Conservation (phyloP, 2,329 filamentous ascomycete genomes). For the Xylariales sp. region DNA sequence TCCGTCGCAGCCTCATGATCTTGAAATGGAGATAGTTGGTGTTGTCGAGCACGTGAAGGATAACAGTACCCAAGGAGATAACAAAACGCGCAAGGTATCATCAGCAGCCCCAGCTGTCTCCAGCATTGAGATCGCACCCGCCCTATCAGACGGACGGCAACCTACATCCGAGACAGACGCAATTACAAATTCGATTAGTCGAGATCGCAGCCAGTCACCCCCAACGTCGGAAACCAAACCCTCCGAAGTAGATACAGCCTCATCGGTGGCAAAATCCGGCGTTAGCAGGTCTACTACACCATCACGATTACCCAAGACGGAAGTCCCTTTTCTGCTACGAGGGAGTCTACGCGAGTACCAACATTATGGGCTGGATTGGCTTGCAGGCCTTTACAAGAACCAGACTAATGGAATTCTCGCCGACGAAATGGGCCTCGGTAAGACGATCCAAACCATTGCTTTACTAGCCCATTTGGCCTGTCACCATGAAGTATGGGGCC, state of each 20-base stretch:
- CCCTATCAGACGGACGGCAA: constrained; percentile 47
- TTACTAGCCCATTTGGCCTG: constrained; percentile 92
- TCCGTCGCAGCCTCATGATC: constrained; percentile 40
- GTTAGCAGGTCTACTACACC: constrained; percentile 53
- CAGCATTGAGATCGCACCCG: constrained; percentile 44
- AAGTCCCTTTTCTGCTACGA: constrained; percentile 83
- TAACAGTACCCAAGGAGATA: constrained; percentile 19
- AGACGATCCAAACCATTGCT: constrained; percentile 98
- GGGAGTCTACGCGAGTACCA: constrained; percentile 95
- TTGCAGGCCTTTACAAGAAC: constrained; percentile 90
- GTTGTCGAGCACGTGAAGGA: constrained; percentile 41
- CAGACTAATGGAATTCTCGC: constrained; percentile 96
- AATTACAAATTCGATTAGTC: constrained; percentile 57
- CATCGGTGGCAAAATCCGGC: constrained; percentile 53
- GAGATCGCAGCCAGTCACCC: constrained; percentile 60
- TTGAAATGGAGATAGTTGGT: constrained; percentile 44
- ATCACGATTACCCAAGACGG: constrained; percentile 67
- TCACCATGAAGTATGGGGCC: constrained; percentile 91
- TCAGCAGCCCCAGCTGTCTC: constrained; percentile 31
- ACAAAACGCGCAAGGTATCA: constrained; percentile 8
- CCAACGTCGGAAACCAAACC: constrained; percentile 63
- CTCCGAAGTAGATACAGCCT: constrained; percentile 60
- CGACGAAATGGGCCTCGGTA: constrained; percentile 98
- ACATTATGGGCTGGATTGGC: constrained; percentile 96
- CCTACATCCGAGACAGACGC: constrained; percentile 58